Percentiles rank a stretch among this genome's conserved stretches.
Conservation (phyloP, 164 flowering plant genomes). For the Cinnamomum micranthum region DNA sequence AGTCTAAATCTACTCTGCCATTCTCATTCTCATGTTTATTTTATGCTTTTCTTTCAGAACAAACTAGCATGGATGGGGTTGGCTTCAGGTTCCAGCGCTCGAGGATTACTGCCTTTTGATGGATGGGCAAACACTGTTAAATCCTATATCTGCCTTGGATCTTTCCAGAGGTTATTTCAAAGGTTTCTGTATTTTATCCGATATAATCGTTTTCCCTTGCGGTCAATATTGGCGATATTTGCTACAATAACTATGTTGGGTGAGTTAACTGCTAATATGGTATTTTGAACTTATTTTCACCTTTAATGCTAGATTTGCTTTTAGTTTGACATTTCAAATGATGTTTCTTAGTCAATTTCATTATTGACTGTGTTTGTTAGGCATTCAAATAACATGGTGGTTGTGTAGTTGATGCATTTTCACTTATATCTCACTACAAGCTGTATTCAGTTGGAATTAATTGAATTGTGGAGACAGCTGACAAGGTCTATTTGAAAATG, state of each 20-base stretch:
- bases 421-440: no score
- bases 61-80: slow-evolving; percentile 11
- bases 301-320: background rate
- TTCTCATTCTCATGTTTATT: background rate
- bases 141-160: slow-evolving; percentile 11
- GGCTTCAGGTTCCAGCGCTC: slow-evolving; percentile 10
- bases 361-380: background rate
- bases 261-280: slow-evolving; percentile 7
- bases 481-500: no score
- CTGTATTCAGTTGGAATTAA: no score
- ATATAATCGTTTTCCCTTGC: slow-evolving; percentile 11
- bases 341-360: background rate
- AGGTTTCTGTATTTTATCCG: slow-evolving; percentile 7
- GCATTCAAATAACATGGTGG: background rate
- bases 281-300: no score
- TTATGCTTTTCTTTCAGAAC: slow-evolving; percentile 12
- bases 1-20: background rate
- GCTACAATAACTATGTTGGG: slow-evolving; percentile 17
- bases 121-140: slow-evolving; percentile 7
- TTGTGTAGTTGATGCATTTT: background rate
- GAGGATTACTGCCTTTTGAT: slow-evolving; percentile 11
- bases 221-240: slow-evolving; percentile 11
- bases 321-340: background rate
- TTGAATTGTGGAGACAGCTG: no score
- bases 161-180: slow-evolving; percentile 14